Evolutionary conservation across 192 early-diverging fungal genomes (phyloP), one percentile per base, ranked within the genome.

Genomic region (Phycomyces blakesleeanus): DNA sequence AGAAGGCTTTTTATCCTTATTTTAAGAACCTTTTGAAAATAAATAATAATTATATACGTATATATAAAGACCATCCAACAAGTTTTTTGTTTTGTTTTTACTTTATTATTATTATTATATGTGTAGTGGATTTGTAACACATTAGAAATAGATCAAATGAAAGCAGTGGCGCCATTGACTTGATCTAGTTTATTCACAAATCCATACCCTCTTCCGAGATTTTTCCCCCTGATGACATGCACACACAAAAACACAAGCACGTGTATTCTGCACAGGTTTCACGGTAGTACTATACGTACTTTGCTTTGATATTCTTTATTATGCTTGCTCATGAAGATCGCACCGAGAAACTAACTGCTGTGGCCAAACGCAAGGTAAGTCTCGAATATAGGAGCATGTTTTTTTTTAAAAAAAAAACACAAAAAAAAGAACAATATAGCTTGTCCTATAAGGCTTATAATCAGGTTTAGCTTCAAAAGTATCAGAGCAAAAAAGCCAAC

Each of bases 401-500:
- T 7, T 5, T 34, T 34, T 34, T 34, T 34, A 29, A 25, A 14
- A 11, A 44, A 9, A 5, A 16, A 29, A n/a, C 7, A 29, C 9
- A 14, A 11, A 44, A 9, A 5, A 16, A 29, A n/a, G 25, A 26
- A 25, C 15, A 12, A 16, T 9, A 26, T n/a, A 14, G 41, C 8
- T 29, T 38, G 5, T 44, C 1, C 24, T 24, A 42, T n/a, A 40
- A 22, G 1, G 39, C 14, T 59, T 41, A n/a, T 44, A 16, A 5
- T 26, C 24, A 26, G 15, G 52, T 25, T 16, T 59, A 59, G 58
- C 58, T 59, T 24, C 58, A 59, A 18, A 59, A 59, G 41, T 59
- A 42, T 59, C 58, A 59, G n/a, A n/a, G 40, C 22, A 59, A 59
- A 44, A 59, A 59, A 59, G 58, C 24, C 25, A 59, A 47, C 15